Conservation (phyloP, 805 yeast genomes). For the Debaryomyces hansenii region DNA sequence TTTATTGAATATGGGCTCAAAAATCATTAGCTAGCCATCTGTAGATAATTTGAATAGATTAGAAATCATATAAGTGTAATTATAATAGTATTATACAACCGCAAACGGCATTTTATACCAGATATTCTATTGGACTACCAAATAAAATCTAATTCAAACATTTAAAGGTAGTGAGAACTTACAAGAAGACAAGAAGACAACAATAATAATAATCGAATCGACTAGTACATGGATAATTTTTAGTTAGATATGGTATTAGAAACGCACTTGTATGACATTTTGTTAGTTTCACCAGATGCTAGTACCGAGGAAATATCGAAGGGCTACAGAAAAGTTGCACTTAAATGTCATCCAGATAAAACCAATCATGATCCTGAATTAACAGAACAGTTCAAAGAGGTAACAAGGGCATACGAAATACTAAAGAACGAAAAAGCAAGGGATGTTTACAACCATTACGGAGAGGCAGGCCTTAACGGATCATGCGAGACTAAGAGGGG, state of each 20-base stretch:
- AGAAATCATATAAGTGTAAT: too few species aligned
- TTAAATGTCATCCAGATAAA: slow-evolving; percentile 67
- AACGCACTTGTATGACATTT: slow-evolving; percentile 32
- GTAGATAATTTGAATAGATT: too few species aligned
- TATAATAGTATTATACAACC: too few species aligned
- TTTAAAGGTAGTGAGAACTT: too few species aligned
- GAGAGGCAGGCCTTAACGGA: slow-evolving; percentile 45
- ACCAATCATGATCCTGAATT: slow-evolving; percentile 49
- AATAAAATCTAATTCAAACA: too few species aligned
- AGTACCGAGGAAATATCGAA: slow-evolving; percentile 36
- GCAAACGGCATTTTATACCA: background rate
- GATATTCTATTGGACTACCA: background rate
- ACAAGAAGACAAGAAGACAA: too few species aligned
- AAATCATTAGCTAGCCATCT: background rate
- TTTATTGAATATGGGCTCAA: slow-evolving; percentile 1
- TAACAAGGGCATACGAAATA: slow-evolving; percentile 67
- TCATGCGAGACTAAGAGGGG: slow-evolving; percentile 4
- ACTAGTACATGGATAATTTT: background rate
- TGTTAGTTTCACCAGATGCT: slow-evolving; percentile 31
- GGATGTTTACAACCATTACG: slow-evolving; percentile 52
- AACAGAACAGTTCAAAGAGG: slow-evolving; percentile 57
- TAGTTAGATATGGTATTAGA: slow-evolving; percentile 13
- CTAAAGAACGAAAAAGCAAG: slow-evolving; percentile 49
- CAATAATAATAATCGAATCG: too few species aligned
- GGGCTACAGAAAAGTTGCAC: slow-evolving; percentile 39